Percentiles rank a stretch among this genome's conserved stretches.
These are phyloP conservation scores for Russula abietina DNA, from an alignment of 768 basidiomycete genomes.

Conservation along the genomic window DNA sequence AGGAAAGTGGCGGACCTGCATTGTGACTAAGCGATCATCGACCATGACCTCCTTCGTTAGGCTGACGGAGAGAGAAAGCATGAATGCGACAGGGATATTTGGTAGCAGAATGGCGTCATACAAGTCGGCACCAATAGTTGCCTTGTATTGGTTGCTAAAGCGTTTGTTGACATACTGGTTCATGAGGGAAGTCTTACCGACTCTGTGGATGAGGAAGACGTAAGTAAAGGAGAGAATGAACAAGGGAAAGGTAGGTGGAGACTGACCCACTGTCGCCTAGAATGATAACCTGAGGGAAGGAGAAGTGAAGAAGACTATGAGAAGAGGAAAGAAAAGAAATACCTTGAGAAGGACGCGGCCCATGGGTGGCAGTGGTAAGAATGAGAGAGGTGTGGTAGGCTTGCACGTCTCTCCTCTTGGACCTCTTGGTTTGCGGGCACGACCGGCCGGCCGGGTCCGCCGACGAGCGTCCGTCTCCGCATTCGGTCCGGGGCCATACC, in stretches of 20 bases:
- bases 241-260: conserved; percentile 3
- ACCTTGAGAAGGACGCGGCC: conserved; percentile 87
- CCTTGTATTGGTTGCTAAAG: conserved; percentile 99
- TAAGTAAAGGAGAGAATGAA: not conserved
- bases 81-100: conserved; percentile 11
- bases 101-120: conserved; percentile 40
- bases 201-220: conserved; percentile 42
- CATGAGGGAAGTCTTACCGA: conserved; percentile 99
- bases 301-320: conserved; percentile 14
- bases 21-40: conserved; percentile 95
- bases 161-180: conserved; percentile 99
- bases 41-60: conserved; percentile 99
- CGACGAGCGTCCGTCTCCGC: not conserved
- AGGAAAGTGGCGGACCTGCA: conserved; percentile 65
- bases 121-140: conserved; percentile 97
- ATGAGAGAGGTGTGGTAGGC: conserved; percentile 13
- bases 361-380: conserved; percentile 40
- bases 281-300: conserved; percentile 78
- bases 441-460: not conserved
- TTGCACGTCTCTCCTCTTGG: not conserved
- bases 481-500: not conserved
- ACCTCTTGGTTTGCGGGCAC: not conserved
- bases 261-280: conserved; percentile 94
- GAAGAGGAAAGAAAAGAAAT: not conserved
- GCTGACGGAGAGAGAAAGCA: conserved; percentile 36